phyloP scores from a whole-genome alignment of 345 rosid genomes.

The Eucalyptus fibrosa region DNA sequence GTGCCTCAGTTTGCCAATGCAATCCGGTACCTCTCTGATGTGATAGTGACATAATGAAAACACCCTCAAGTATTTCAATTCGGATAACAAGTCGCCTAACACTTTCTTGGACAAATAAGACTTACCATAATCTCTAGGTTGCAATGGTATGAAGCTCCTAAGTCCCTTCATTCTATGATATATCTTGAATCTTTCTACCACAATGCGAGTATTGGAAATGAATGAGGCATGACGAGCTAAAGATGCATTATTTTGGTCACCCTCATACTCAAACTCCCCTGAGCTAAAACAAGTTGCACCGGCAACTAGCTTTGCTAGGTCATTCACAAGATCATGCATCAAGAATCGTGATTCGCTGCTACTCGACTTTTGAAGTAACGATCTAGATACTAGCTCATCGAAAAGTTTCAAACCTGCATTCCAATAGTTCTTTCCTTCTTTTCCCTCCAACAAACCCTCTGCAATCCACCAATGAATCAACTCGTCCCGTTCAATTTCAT shows the following conservation, averaged over 20 bases:
- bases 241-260: not conserved
- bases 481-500: no score
- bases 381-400: not conserved
- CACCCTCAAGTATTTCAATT: not conserved
- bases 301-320: not conserved
- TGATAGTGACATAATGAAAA: not conserved
- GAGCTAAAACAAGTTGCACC: rapidly evolving
- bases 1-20: not conserved
- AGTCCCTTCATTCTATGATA: not conserved
- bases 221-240: not conserved
- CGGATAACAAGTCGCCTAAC: not conserved
- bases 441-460: not conserved
- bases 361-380: not conserved
- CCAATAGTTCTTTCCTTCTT: rapidly evolving
- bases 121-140: rapidly evolving
- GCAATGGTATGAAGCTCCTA: not conserved
- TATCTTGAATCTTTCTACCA: rapidly evolving
- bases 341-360: not conserved
- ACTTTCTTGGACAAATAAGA: not conserved
- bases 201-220: rapidly evolving
- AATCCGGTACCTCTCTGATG: not conserved
- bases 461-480: no score
- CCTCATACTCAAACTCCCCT: not conserved
- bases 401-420: not conserved
- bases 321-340: not conserved